A percentile compares a stretch with the other conserved stretches of the same genome.
These are phyloP conservation scores for Drechslera avenae DNA, from an alignment of 2,329 filamentous ascomycete genomes.

Conservation along the genomic window DNA sequence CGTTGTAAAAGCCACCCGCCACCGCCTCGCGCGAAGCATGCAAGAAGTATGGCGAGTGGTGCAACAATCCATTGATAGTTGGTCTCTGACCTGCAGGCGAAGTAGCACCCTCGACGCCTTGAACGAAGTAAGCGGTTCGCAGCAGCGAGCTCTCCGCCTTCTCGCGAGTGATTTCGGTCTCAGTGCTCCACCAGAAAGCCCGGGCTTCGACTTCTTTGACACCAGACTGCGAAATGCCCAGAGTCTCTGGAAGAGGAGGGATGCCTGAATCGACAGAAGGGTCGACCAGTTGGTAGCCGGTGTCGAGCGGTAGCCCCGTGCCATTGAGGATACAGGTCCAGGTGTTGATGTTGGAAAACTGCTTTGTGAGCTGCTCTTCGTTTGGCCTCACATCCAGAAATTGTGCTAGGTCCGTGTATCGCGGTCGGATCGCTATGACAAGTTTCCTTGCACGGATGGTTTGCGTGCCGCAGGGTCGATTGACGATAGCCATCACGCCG, in stretches of 20 bases:
- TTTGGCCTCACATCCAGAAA: background rate
- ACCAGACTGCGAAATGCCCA: background rate
- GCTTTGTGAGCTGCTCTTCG: slow-evolving; percentile 1
- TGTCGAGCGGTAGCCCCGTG: slow-evolving; percentile 1
- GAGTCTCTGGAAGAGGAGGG: background rate
- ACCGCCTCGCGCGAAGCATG: slow-evolving; percentile 21
- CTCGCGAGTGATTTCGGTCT: background rate
- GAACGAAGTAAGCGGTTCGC: slow-evolving; percentile 1
- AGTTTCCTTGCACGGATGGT: slow-evolving; percentile 4
- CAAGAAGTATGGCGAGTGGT: slow-evolving; percentile 26
- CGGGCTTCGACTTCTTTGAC: background rate
- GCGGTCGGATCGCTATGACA: background rate
- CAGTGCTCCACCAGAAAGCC: slow-evolving; percentile 1
- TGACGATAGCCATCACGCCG: background rate
- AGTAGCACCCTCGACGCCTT: background rate
- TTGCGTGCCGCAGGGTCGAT: background rate
- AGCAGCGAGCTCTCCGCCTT: slow-evolving; percentile 1
- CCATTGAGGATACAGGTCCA: slow-evolving; percentile 1
- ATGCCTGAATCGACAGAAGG: background rate
- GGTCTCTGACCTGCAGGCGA: slow-evolving; percentile 1
- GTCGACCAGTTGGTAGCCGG: background rate
- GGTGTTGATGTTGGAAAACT: background rate
- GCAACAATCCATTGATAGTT: slow-evolving; percentile 14
- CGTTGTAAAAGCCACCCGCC: slow-evolving; percentile 26
- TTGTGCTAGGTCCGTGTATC: background rate